Percentiles rank a stretch among this genome's conserved stretches.
These are phyloP conservation scores for Aspergillus baeticus DNA, from an alignment of 495 filamentous ascomycete genomes.

Conservation along the genomic window DNA sequence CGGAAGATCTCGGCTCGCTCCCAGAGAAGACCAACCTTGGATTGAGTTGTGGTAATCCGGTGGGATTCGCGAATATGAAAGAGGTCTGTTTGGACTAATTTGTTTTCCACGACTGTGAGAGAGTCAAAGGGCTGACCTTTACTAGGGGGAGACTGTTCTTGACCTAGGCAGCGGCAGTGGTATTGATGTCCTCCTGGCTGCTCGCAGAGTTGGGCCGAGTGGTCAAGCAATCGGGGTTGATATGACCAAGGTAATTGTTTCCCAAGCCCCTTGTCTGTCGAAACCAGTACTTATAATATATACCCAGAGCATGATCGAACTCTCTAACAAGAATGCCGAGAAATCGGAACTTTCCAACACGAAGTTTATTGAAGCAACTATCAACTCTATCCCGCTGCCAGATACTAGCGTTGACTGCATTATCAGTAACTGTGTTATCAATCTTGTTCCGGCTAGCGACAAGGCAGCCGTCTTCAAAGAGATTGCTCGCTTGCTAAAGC, in stretches of 20 bases:
- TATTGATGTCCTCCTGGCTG: slow-evolving; percentile 60
- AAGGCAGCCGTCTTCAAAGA: slow-evolving; percentile 57
- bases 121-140: background rate
- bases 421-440: slow-evolving; percentile 33
- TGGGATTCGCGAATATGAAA: slow-evolving; percentile 49
- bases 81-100: slow-evolving; percentile 17
- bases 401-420: slow-evolving; percentile 49
- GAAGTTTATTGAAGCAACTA: slow-evolving; percentile 46
- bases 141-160: slow-evolving; percentile 55
- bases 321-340: slow-evolving; percentile 36
- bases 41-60: slow-evolving; percentile 61
- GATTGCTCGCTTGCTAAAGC: slow-evolving; percentile 60
- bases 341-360: slow-evolving; percentile 34
- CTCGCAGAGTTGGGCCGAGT: slow-evolving; percentile 46
- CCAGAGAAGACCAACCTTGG: slow-evolving; percentile 58
- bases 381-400: slow-evolving; percentile 47
- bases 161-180: slow-evolving; percentile 61
- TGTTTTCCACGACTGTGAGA: background rate
- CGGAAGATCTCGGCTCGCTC: slow-evolving; percentile 48
- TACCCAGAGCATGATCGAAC: slow-evolving; percentile 52
- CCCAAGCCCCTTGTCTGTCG: no score
- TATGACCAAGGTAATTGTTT: slow-evolving; percentile 57
- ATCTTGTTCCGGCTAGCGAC: slow-evolving; percentile 26
- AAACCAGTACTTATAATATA: slow-evolving; percentile 17
- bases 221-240: slow-evolving; percentile 60